A percentile compares a stretch with the other conserved stretches of the same genome.
Conservation (phyloP, 768 basidiomycete species). For the Sistotremastrum suecicum region DNA sequence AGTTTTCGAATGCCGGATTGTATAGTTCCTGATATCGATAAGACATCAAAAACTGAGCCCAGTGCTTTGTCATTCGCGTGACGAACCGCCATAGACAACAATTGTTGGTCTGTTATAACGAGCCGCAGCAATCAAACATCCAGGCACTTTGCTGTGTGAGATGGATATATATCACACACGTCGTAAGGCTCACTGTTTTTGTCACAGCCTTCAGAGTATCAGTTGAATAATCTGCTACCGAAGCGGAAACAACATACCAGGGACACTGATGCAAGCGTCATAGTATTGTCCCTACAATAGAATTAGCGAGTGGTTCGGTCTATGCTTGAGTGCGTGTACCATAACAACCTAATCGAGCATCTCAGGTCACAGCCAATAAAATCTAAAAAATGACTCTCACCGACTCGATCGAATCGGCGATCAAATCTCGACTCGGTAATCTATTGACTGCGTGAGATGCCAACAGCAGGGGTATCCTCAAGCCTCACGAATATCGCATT, state of each 20-base stretch:
- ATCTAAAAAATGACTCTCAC: constrained; percentile 21
- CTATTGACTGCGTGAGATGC: constrained; percentile 19
- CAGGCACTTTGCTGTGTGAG: constrained; percentile 37
- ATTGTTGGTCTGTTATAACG: constrained; percentile 83
- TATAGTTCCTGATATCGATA: constrained; percentile 9
- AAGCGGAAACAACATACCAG: neutral
- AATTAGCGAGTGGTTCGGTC: neutral
- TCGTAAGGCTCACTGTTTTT: constrained; percentile 43
- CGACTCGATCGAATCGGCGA: constrained; percentile 81
- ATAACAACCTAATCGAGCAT: constrained; percentile 32
- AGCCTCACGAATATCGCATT: constrained; percentile 73
- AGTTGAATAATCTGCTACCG: too few relatives aligned
- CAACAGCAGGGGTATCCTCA: neutral
- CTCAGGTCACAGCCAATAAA: constrained; percentile 2
- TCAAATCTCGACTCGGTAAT: constrained; percentile 75
- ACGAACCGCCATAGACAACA: constrained; percentile 60
- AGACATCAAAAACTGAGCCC: too few relatives aligned
- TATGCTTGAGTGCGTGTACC: constrained; percentile 17
- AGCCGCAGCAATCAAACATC: constrained; percentile 72
- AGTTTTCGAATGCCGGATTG: constrained; percentile 7
- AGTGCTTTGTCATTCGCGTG: too few relatives aligned
- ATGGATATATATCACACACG: neutral
- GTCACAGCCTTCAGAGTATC: constrained; percentile 79
- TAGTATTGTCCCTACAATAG: neutral
- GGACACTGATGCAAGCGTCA: neutral